Percentiles rank a stretch among this genome's conserved stretches.
phyloP scores from a whole-genome alignment of 163 green algal genomes.

The Botryococcus braunii region DNA sequence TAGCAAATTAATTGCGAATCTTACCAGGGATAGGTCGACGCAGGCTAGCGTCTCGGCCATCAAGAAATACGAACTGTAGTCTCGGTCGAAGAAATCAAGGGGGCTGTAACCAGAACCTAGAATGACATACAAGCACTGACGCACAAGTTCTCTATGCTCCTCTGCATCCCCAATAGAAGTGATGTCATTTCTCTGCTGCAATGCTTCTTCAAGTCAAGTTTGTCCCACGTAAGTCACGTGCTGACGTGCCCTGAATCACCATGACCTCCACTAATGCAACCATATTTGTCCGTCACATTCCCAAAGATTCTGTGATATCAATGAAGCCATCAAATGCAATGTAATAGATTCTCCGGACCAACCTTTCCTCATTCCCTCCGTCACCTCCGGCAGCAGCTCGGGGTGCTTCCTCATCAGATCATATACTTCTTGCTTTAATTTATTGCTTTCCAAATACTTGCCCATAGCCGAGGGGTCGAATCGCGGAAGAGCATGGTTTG shows the following conservation, averaged over 20 bases:
- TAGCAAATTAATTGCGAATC: background rate
- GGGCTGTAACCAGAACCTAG: constrained; percentile 36
- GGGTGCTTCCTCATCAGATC: constrained; percentile 57
- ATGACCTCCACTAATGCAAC: background rate
- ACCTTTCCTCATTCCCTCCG: constrained; percentile 70
- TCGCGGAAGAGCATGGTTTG: constrained; percentile 3
- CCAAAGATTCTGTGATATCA: background rate
- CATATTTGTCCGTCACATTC: background rate
- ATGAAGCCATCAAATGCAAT: background rate
- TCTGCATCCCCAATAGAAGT: constrained; percentile 34
- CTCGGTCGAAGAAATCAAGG: constrained; percentile 24
- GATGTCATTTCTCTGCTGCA: background rate
- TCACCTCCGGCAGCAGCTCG: constrained; percentile 58
- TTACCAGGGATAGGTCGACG: constrained; percentile 55
- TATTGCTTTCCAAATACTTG: constrained; percentile 57
- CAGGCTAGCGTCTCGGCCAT: constrained; percentile 58
- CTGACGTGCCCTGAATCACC: background rate
- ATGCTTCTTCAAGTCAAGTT: background rate
- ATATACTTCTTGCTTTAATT: constrained; percentile 52
- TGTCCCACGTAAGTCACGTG: background rate
- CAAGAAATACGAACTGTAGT: constrained; percentile 74
- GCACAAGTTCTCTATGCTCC: constrained; percentile 70
- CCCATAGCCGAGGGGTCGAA: constrained; percentile 35
- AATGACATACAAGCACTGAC: constrained; percentile 47
- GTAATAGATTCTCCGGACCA: background rate